phyloP scores from a whole-genome alignment of 2,329 filamentous ascomycete species.

The Cladobotryum protrusum region DNA sequence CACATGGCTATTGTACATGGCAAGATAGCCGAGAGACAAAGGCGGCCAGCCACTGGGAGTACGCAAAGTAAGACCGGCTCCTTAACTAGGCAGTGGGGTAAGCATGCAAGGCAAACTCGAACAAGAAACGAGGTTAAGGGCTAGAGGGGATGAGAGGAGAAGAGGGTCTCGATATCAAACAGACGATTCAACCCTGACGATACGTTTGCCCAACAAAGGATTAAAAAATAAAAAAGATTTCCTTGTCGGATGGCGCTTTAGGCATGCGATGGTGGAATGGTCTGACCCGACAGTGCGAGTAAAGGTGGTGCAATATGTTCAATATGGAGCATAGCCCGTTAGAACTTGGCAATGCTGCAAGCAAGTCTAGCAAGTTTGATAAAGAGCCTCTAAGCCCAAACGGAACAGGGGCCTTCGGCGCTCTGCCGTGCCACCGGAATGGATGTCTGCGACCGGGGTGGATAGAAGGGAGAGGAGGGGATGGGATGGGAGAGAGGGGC shows the following conservation, averaged over 20 bases:
- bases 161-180: too few relatives aligned
- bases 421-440: slow-evolving; percentile 11
- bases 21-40: too few relatives aligned
- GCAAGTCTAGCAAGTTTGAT: background rate
- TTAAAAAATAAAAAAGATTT: background rate
- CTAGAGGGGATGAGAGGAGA: too few relatives aligned
- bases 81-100: too few relatives aligned
- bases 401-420: slow-evolving; percentile 8
- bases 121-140: too few relatives aligned
- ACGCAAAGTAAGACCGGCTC: too few relatives aligned
- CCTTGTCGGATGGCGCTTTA: background rate
- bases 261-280: too few relatives aligned
- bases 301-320: background rate
- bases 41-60: too few relatives aligned
- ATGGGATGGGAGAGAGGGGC: too few relatives aligned
- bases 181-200: too few relatives aligned
- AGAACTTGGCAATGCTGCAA: background rate
- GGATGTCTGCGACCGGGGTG: slow-evolving; percentile 6
- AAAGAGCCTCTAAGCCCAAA: slow-evolving; percentile 8
- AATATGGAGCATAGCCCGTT: background rate
- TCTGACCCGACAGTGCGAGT: background rate
- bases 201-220: background rate
- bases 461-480: background rate
- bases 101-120: too few relatives aligned
- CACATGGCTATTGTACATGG: too few relatives aligned